These are phyloP conservation scores for Solanum raphanifolium DNA, from an alignment of 257 asterid genomes.

Conservation along the genomic window DNA sequence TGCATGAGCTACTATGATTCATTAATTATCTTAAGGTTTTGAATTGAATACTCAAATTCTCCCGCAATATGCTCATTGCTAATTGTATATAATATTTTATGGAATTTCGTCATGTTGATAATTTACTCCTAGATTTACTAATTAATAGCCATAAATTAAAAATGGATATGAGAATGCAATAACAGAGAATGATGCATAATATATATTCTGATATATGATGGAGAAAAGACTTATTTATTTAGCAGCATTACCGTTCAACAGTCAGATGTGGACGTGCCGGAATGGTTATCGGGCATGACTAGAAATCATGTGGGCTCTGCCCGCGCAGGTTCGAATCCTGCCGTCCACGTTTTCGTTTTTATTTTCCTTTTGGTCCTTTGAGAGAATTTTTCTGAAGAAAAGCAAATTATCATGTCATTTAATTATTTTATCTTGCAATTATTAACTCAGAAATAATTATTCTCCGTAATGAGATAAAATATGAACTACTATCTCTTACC, in stretches of 20 bases:
- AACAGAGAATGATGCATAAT: background rate
- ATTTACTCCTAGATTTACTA: background rate
- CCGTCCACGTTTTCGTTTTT: constrained; percentile 53
- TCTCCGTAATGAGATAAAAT: background rate
- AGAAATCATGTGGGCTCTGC: constrained; percentile 99
- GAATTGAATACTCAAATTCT: background rate
- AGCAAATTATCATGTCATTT: background rate
- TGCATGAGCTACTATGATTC: background rate
- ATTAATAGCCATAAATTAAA: no score
- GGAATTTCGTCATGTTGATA: background rate
- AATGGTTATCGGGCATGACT: constrained; percentile 99
- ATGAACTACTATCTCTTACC: background rate
- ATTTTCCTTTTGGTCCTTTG: background rate
- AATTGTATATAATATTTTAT: background rate
- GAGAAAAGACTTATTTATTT: rapidly evolving
- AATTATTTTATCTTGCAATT: background rate
- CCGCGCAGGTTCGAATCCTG: constrained; percentile 99
- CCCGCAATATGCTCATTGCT: background rate
- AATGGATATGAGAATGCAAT: background rate
- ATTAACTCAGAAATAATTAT: background rate
- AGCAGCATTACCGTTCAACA: background rate
- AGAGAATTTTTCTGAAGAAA: no score
- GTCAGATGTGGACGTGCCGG: constrained; percentile 83
- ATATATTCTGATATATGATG: background rate
- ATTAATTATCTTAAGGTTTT: background rate